phyloP scores from a whole-genome alignment of 2,329 filamentous ascomycete species.

The Zarea fungicola region DNA sequence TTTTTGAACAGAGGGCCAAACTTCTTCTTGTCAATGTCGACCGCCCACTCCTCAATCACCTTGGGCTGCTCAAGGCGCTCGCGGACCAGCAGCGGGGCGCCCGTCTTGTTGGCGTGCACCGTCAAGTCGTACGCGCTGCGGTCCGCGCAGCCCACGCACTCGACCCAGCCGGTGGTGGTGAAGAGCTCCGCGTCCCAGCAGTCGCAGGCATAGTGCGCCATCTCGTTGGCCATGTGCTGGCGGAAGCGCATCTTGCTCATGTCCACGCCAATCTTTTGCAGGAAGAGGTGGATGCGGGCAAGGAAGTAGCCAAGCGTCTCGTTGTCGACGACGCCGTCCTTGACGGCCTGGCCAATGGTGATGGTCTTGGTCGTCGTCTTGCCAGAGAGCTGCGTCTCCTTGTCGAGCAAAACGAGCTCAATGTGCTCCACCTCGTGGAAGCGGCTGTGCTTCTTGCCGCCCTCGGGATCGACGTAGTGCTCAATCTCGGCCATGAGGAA shows the following conservation, averaged over 20 bases:
- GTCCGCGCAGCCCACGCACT: constrained; percentile 96
- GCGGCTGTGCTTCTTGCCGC: constrained; percentile 88
- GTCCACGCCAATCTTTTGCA: constrained; percentile 83
- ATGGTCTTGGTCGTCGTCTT: constrained; percentile 71
- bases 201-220: constrained; percentile 89
- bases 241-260: constrained; percentile 86
- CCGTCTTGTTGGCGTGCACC: constrained; percentile 90
- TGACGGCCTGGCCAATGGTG: constrained; percentile 81
- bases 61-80: constrained; percentile 74
- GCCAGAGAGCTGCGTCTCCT: constrained; percentile 78
- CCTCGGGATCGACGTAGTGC: constrained; percentile 92
- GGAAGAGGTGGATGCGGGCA: constrained; percentile 86
- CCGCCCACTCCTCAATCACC: constrained; percentile 78
- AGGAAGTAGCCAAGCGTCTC: constrained; percentile 98
- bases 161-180: constrained; percentile 93
- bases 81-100: constrained; percentile 77
- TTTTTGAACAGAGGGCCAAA: constrained; percentile 95
- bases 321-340: constrained; percentile 81
- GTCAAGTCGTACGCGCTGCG: constrained; percentile 90
- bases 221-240: constrained; percentile 81
- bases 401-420: constrained; percentile 78
- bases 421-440: constrained; percentile 82
- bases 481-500: constrained; percentile 99
- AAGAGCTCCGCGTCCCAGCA: constrained; percentile 96
- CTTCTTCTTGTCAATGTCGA: constrained; percentile 90